A percentile compares a stretch with the other conserved stretches of the same genome.
Evolutionary conservation across 2,329 filamentous ascomycete species (phyloP).

Genomic region (Colletotrichum chlorophyti): DNA sequence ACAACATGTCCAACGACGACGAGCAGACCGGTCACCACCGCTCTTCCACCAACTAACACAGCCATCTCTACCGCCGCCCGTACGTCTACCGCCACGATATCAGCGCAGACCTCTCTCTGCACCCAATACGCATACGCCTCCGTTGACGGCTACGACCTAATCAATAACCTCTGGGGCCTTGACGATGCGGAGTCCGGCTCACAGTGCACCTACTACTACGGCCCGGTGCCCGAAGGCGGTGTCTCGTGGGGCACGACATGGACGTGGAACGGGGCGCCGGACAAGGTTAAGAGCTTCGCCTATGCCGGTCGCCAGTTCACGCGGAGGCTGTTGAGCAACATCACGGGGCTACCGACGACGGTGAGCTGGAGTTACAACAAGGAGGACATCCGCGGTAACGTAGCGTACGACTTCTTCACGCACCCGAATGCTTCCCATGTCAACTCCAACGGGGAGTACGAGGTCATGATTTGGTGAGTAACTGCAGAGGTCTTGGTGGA

Average conservation of each 20-base stretch:
- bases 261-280: conserved; percentile 44
- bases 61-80: no score
- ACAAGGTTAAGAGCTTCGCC: conserved; percentile 50
- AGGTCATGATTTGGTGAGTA: conserved; percentile 65
- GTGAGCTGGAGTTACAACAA: conserved; percentile 45
- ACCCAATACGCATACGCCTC: conserved; percentile 36
- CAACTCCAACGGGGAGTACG: conserved; percentile 52
- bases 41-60: neutral
- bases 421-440: conserved; percentile 46
- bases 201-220: conserved; percentile 48
- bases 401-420: conserved; percentile 67
- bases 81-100: neutral
- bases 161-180: conserved; percentile 52
- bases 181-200: conserved; percentile 39
- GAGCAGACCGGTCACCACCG: neutral
- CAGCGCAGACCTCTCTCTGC: conserved; percentile 30
- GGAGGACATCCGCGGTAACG: conserved; percentile 53
- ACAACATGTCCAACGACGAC: neutral
- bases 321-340: conserved; percentile 37
- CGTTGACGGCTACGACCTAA: conserved; percentile 35
- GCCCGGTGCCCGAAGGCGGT: conserved; percentile 36
- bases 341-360: conserved; percentile 40
- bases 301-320: conserved; percentile 43
- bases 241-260: conserved; percentile 47
- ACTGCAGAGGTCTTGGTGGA: neutral